Percentiles rank a stretch among this genome's conserved stretches.
Evolutionary conservation across 1,284 basidiomycete species (phyloP).

Genomic region (Marasmius sp.): DNA sequence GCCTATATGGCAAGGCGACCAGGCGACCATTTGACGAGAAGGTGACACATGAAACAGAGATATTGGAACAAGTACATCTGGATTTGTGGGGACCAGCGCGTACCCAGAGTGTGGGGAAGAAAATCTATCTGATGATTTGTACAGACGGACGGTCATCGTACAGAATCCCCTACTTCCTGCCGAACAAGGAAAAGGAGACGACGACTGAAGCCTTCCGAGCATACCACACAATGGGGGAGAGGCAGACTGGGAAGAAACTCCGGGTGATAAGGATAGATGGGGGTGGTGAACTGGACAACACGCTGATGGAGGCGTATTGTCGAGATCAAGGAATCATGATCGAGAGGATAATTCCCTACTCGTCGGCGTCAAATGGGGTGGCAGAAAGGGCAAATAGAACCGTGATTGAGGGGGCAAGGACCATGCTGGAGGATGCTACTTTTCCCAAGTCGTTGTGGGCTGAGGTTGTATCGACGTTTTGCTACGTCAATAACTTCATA

Average conservation of each 20-base stretch:
- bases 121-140: not conserved
- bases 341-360: conserved; percentile 1
- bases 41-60: not conserved
- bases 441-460: too few relatives aligned
- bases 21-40: not conserved
- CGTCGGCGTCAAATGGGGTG: conserved; percentile 5
- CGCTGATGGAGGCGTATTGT: too few relatives aligned
- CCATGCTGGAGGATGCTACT: not conserved
- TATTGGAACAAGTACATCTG: not conserved
- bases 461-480: not conserved
- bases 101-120: not conserved
- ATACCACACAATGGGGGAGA: not conserved
- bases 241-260: not conserved
- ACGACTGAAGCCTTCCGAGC: not conserved
- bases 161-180: not conserved
- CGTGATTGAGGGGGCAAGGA: not conserved
- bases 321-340: too few relatives aligned
- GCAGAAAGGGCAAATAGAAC: conserved; percentile 7
- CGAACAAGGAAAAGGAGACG: not conserved
- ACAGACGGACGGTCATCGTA: not conserved
- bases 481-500: conserved; percentile 1
- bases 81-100: conserved; percentile 6
- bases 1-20: not conserved
- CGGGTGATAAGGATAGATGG: not conserved
- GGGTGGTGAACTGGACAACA: not conserved